Percentiles rank a stretch among this genome's conserved stretches.
Conservation (phyloP, 768 basidiomycete species). For the Bullera alba region DNA sequence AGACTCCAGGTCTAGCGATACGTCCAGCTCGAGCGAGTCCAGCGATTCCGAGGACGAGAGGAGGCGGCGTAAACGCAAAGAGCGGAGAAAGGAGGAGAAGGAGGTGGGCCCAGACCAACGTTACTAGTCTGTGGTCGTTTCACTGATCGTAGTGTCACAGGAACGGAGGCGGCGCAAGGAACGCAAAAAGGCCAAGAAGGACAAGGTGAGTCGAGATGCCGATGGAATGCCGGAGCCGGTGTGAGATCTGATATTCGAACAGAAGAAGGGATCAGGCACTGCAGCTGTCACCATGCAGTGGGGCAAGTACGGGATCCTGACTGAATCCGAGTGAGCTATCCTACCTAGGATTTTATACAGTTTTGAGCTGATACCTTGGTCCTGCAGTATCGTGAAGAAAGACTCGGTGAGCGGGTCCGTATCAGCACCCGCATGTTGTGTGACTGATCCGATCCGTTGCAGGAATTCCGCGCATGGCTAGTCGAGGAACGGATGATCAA, state of each 20-base stretch:
- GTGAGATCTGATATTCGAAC: neutral
- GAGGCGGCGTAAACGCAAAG: conserved; percentile 46
- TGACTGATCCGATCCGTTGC: neutral
- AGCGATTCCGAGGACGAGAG: conserved; percentile 24
- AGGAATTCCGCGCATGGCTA: conserved; percentile 87
- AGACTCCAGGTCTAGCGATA: conserved; percentile 6
- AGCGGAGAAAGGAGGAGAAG: conserved; percentile 63
- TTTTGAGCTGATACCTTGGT: conserved; percentile 2
- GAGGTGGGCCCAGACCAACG: conserved; percentile 50
- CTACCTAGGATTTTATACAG: conserved; percentile 1
- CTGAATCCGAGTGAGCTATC: conserved; percentile 67
- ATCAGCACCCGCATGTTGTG: neutral
- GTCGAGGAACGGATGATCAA: conserved; percentile 87
- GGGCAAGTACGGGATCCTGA: conserved; percentile 85
- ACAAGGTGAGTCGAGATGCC: conserved; percentile 51
- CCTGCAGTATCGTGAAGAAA: conserved; percentile 66
- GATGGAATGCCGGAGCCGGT: neutral
- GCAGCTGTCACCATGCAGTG: conserved; percentile 60
- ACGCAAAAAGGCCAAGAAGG: conserved; percentile 29
- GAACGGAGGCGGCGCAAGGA: conserved; percentile 24
- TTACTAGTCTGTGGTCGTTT: conserved; percentile 1
- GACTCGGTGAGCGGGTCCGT: conserved; percentile 47
- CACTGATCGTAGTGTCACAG: conserved; percentile 13
- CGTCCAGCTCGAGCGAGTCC: conserved; percentile 25
- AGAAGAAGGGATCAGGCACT: conserved; percentile 55